Base-by-base conservation (phyloP, 2,329 filamentous ascomycete species). In the Colletotrichum tropicicola region DNA sequence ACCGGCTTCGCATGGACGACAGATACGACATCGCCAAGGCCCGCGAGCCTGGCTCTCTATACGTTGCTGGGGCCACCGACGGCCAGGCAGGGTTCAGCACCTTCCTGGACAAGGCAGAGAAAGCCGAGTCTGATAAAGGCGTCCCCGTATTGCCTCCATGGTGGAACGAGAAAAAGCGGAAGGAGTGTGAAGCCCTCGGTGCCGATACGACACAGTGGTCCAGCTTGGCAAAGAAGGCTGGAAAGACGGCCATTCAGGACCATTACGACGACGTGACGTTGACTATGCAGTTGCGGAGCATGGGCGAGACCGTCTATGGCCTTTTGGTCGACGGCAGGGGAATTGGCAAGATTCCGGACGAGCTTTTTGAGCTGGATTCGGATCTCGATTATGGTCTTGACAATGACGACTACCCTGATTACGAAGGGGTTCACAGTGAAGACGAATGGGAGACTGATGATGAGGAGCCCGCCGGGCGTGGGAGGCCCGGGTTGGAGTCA, bases 251-350 rank as follows among this genome's bases (percentile, higher is more conserved):
- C 41, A 71, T 84, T 41, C 73, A 75, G 3, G 74, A 80, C 17
- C 74, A 80, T 51, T 86, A 85, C 53, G 75, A 76, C 2, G 77
- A 85, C 51, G 5, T 55, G 0, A 68, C 68, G 2, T 83, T 85
- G 63, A 78, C 83, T 3, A 83, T 84, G 81, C 80, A 85, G 74
- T 71, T 86, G 52, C 76, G 83, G n/a, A 80, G 85, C 77, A 72
- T 85, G 19, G 79, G 72, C 4, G 81, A 85, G 68, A 69, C 68
- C 0, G 72, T 83, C 4, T 78, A 78, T 17, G 5, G 35, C 17
- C 27, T 6, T 17, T 12, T 35, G 19, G 2, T 6, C 2, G 28
- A 51, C 48, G 17, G 48, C 2, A 51, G 28, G 17, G 1, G 10
- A 28, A 23, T 51, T 23, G 48, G 5, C 6, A 21, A 23, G 10